Percentiles rank a stretch among this genome's conserved stretches.
phyloP scores from a whole-genome alignment of 2,329 filamentous ascomycete genomes.

The Scedosporium minutisporum region DNA sequence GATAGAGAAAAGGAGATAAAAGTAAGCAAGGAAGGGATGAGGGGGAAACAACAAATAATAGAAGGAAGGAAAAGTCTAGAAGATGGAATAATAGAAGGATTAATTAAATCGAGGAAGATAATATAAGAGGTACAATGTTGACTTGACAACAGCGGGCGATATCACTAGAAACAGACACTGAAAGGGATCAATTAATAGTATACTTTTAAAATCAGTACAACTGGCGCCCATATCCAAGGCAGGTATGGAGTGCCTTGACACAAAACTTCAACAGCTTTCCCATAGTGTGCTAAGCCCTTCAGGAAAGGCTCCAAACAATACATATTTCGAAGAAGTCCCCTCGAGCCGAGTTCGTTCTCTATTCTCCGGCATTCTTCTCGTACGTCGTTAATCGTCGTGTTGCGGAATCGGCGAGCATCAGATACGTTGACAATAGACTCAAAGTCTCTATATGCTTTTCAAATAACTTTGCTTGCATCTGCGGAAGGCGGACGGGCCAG shows the following conservation, averaged over 20 bases:
- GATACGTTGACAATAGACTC: background rate
- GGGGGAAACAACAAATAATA: no score
- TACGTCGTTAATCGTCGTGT: background rate
- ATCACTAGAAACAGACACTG: no score
- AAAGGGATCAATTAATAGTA: no score
- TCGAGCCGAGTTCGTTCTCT: background rate
- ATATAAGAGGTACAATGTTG: no score
- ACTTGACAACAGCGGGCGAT: no score
- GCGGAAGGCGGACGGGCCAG: no score
- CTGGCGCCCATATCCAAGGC: background rate
- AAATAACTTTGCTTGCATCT: background rate
- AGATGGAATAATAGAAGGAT: no score
- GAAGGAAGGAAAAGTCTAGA: no score
- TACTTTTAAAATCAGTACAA: background rate
- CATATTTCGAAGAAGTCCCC: background rate
- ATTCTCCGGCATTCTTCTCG: background rate
- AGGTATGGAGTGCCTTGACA: background rate
- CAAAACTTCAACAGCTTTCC: background rate
- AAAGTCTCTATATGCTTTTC: background rate
- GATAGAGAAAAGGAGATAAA: no score
- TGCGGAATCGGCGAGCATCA: background rate
- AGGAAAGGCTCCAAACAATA: background rate
- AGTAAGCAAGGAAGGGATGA: no score
- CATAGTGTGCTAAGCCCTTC: background rate
- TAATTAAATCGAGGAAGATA: no score